A percentile compares a stretch with the other conserved stretches of the same genome.
Conservation (phyloP, 306 rosid genomes). For the Acmispon strigosus region DNA sequence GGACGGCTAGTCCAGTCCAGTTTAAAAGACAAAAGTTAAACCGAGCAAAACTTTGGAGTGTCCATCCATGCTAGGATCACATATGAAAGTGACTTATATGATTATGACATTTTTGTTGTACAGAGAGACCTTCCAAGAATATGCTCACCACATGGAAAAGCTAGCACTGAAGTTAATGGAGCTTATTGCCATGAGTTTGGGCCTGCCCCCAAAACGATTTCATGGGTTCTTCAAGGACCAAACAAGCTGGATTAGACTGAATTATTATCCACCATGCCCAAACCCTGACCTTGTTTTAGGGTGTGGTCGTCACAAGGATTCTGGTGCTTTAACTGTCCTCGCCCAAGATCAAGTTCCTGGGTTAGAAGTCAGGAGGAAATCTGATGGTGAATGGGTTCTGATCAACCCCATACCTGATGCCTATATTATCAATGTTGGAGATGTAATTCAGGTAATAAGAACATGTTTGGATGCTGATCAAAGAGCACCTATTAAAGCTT, state of each 20-base stretch:
- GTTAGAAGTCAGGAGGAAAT: conserved; percentile 39
- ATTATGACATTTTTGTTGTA: background rate
- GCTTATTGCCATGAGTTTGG: conserved; percentile 25
- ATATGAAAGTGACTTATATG: background rate
- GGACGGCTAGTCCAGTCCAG: too few species aligned
- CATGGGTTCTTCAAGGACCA: conserved; percentile 29
- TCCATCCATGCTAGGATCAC: too few species aligned
- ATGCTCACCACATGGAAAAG: conserved; percentile 37
- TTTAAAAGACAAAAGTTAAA: too few species aligned
- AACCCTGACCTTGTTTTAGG: conserved; percentile 27
- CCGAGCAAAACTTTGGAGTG: too few species aligned
- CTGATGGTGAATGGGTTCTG: conserved; percentile 50
- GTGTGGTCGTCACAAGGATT: conserved; percentile 29
- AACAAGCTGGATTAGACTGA: conserved; percentile 28
- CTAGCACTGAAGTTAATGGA: conserved; percentile 37
- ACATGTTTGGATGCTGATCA: too few species aligned
- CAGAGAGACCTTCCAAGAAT: conserved; percentile 35
- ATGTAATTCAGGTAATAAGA: conserved; percentile 15
- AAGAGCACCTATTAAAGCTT: too few species aligned
- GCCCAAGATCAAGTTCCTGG: conserved; percentile 39
- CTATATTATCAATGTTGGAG: conserved; percentile 39
- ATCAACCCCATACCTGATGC: conserved; percentile 43
- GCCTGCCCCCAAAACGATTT: conserved; percentile 21
- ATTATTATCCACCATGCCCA: conserved; percentile 26
- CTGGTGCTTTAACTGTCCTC: conserved; percentile 16